A percentile compares a stretch with the other conserved stretches of the same genome.
Conservation (phyloP, 2,329 filamentous ascomycete species). For the Botryotinia calthae region DNA sequence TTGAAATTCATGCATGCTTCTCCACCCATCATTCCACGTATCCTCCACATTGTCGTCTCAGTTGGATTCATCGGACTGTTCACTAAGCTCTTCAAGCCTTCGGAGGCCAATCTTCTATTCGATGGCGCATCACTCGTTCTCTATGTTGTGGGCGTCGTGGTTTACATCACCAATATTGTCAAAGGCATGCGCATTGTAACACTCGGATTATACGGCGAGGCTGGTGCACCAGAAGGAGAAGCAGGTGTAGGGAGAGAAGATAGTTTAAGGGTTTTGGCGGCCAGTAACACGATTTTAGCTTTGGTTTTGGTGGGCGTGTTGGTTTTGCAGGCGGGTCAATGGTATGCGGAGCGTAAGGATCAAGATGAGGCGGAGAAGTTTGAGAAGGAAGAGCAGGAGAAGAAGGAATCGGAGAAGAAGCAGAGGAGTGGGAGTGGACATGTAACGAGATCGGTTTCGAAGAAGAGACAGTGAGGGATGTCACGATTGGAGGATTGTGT, state of each 20-base stretch:
- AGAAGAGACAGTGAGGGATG: slow-evolving; percentile 39
- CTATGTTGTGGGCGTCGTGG: slow-evolving; percentile 81
- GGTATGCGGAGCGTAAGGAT: slow-evolving; percentile 97
- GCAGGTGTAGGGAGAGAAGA: slow-evolving; percentile 79
- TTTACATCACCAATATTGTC: slow-evolving; percentile 95
- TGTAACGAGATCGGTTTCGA: slow-evolving; percentile 34
- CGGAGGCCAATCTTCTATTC: slow-evolving; percentile 93
- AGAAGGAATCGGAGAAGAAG: slow-evolving; percentile 44
- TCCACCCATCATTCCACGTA: slow-evolving; percentile 85
- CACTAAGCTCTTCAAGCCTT: slow-evolving; percentile 90
- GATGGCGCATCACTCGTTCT: slow-evolving; percentile 71
- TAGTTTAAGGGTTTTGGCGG: slow-evolving; percentile 83
- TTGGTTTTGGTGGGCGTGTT: slow-evolving; percentile 88
- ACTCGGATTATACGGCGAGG: slow-evolving; percentile 54
- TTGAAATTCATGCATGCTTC: slow-evolving; percentile 88
- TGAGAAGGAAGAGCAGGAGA: slow-evolving; percentile 52
- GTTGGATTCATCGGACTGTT: slow-evolving; percentile 87
- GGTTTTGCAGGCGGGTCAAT: slow-evolving; percentile 92
- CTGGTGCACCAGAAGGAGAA: slow-evolving; percentile 51
- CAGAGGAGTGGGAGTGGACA: slow-evolving; percentile 21
- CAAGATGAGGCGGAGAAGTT: slow-evolving; percentile 71
- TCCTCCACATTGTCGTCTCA: slow-evolving; percentile 89
- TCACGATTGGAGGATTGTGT: not conserved
- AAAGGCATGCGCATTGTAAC: slow-evolving; percentile 87
- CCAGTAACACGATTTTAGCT: slow-evolving; percentile 94